Evolutionary conservation across 371 early-diverging fungal genomes (phyloP).

Genomic region (Mucor velutinosus): DNA sequence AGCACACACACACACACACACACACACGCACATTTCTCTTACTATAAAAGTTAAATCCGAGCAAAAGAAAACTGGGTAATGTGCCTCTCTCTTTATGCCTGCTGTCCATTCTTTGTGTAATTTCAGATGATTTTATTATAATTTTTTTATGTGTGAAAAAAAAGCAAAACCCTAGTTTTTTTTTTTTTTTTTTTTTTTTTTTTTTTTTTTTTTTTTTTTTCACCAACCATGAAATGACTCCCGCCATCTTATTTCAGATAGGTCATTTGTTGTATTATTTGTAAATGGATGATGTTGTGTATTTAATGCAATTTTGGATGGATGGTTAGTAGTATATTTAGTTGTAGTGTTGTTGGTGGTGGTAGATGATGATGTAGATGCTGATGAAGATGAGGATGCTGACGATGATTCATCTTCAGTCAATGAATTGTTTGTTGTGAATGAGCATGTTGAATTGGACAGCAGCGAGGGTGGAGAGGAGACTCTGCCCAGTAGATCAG

Average conservation of each 20-base stretch:
- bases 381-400: neutral
- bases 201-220: neutral
- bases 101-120: neutral
- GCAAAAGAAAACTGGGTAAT: neutral
- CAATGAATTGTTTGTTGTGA: slow-evolving; percentile 5
- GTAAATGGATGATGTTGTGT: neutral
- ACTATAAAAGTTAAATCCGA: slow-evolving; percentile 6
- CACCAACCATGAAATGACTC: slow-evolving; percentile 25
- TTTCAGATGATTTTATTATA: slow-evolving; percentile 3
- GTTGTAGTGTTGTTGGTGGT: neutral
- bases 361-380: neutral
- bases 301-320: neutral
- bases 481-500: slow-evolving; percentile 22
- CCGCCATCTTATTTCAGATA: slow-evolving; percentile 7
- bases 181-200: neutral
- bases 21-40: too few relatives aligned
- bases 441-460: slow-evolving; percentile 20
- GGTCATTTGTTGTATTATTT: neutral
- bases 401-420: neutral
- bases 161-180: neutral
- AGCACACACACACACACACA: too few relatives aligned
- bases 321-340: slow-evolving; percentile 1
- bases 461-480: slow-evolving; percentile 18
- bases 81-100: neutral
- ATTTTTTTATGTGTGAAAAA: neutral